These are phyloP conservation scores for Hymenoscyphus occultus DNA, from an alignment of 2,329 filamentous ascomycete species.

Conservation along the genomic window DNA sequence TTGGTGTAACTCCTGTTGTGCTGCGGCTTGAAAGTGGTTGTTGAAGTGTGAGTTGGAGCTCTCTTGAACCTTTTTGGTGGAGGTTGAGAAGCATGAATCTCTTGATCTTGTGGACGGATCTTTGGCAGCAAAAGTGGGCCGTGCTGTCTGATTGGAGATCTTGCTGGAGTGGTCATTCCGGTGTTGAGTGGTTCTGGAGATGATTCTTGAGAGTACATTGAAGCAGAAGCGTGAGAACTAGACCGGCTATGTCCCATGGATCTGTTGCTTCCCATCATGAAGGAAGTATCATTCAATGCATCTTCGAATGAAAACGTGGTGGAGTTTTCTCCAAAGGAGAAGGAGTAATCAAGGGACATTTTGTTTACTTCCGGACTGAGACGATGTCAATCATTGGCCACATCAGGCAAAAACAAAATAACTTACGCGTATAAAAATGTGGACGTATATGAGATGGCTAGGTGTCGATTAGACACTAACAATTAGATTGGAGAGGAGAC, in stretches of 20 bases:
- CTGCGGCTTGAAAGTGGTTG: constrained; percentile 42
- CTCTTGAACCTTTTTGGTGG: constrained; percentile 56
- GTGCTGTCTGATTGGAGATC: constrained; percentile 72
- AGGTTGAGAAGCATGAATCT: constrained; percentile 54
- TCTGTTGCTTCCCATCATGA: constrained; percentile 40
- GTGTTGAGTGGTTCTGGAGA: constrained; percentile 67
- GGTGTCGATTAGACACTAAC: constrained; percentile 32
- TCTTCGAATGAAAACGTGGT: constrained; percentile 55
- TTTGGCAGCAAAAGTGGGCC: constrained; percentile 80
- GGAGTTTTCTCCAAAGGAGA: constrained; percentile 50
- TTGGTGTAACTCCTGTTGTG: constrained; percentile 60
- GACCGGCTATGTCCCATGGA: constrained; percentile 41
- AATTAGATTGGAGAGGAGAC: constrained; percentile 30
- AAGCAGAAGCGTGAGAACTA: constrained; percentile 34
- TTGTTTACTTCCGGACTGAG: constrained; percentile 56
- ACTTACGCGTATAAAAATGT: constrained; percentile 27
- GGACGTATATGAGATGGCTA: constrained; percentile 12
- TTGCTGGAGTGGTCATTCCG: constrained; percentile 64
- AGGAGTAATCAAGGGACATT: constrained; percentile 61
- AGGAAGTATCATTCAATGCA: constrained; percentile 54
- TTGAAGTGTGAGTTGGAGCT: constrained; percentile 32
- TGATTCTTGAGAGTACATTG: constrained; percentile 64
- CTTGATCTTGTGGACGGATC: constrained; percentile 81
- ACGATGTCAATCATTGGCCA: constrained; percentile 20
- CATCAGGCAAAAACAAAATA: constrained; percentile 3